These are phyloP conservation scores for Cudoniella acicularis DNA, from an alignment of 495 filamentous ascomycete genomes.

Conservation along the genomic window DNA sequence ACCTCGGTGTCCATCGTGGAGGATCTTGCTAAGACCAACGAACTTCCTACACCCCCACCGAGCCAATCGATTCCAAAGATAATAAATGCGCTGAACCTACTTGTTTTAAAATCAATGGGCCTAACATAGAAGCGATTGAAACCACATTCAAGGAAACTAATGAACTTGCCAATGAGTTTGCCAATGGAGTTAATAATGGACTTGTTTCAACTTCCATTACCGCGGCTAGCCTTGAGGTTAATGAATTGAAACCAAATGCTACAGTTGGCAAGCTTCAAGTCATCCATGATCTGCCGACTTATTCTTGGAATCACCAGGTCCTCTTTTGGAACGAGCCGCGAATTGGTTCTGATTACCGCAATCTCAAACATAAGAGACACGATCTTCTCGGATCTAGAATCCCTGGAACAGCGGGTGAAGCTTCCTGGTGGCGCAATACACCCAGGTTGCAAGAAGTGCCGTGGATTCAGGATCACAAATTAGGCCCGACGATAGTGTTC, in stretches of 20 bases:
- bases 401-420: conserved; percentile 41
- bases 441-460: conserved; percentile 35
- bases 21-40: too few species aligned
- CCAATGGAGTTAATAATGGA: too few species aligned
- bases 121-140: too few species aligned
- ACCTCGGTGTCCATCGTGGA: too few species aligned
- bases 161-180: too few species aligned
- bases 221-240: too few species aligned
- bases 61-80: too few species aligned
- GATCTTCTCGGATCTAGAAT: conserved; percentile 51
- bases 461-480: conserved; percentile 46
- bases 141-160: too few species aligned
- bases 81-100: too few species aligned
- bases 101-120: too few species aligned
- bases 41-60: too few species aligned
- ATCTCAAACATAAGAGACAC: conserved; percentile 38
- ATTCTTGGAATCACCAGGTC: conserved; percentile 46
- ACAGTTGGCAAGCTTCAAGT: conserved; percentile 20
- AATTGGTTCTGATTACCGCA: conserved; percentile 31
- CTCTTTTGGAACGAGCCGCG: conserved; percentile 51
- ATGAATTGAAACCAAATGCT: too few species aligned
- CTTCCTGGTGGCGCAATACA: conserved; percentile 37
- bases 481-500: conserved; percentile 37
- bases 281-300: conserved; percentile 39
- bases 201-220: not conserved